A percentile compares a stretch with the other conserved stretches of the same genome.
These are phyloP conservation scores for Oenanthe javanica DNA, from an alignment of 140 eudicot species.

Conservation along the genomic window DNA sequence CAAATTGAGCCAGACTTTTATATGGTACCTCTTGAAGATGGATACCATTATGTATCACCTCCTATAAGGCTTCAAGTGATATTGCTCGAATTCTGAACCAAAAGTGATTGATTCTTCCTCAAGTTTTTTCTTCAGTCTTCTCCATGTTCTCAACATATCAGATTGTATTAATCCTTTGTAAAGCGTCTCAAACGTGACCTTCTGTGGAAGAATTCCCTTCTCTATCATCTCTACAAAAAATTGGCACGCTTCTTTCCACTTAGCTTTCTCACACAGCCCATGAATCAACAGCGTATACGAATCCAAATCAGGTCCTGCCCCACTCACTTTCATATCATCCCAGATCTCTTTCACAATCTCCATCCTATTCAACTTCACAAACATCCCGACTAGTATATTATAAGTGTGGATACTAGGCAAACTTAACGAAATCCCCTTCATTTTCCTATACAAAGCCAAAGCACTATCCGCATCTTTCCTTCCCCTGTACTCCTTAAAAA, in stretches of 20 bases:
- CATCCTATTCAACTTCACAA: constrained; percentile 39
- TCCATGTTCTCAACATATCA: constrained; percentile 85
- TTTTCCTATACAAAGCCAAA: constrained; percentile 47
- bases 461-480: constrained; percentile 78
- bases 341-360: constrained; percentile 65
- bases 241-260: constrained; percentile 76
- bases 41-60: constrained; percentile 34
- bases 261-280: constrained; percentile 60
- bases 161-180: constrained; percentile 78
- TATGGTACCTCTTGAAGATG: background rate
- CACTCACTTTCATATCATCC: constrained; percentile 67
- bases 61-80: constrained; percentile 76
- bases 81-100: constrained; percentile 62
- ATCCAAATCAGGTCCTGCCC: constrained; percentile 86
- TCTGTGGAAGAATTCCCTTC: constrained; percentile 86
- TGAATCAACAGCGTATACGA: constrained; percentile 79
- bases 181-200: constrained; percentile 78
- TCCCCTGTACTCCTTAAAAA: constrained; percentile 77
- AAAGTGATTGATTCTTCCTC: constrained; percentile 81
- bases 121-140: constrained; percentile 79
- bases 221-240: constrained; percentile 90
- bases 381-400: constrained; percentile 71
- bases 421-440: constrained; percentile 44
- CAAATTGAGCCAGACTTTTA: background rate
- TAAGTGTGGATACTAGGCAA: constrained; percentile 53